These are phyloP conservation scores for Alternaria alternata DNA, from an alignment of 2,329 filamentous ascomycete genomes.

Conservation along the genomic window DNA sequence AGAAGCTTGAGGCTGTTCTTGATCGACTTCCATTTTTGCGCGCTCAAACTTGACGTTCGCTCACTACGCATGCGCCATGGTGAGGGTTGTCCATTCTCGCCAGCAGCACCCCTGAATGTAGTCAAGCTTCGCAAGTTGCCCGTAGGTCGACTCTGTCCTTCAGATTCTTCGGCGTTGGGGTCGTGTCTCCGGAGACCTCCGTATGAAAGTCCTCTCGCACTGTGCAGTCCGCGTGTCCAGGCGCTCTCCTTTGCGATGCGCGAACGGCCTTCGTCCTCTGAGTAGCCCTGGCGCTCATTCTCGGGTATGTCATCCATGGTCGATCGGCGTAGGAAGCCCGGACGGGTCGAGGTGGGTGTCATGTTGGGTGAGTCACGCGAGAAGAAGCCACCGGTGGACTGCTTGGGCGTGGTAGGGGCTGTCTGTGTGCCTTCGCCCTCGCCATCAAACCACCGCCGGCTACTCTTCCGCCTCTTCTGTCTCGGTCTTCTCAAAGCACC, in stretches of 20 bases:
- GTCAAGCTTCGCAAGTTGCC: conserved; percentile 58
- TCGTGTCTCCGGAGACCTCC: conserved; percentile 48
- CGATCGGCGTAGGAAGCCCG: conserved; percentile 62
- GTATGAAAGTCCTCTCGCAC: conserved; percentile 58
- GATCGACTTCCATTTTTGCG: conserved; percentile 89
- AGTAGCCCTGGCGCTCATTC: conserved; percentile 57
- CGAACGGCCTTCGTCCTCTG: conserved; percentile 61
- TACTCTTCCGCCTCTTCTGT: conserved; percentile 68
- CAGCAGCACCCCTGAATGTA: conserved; percentile 51
- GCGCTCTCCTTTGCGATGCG: conserved; percentile 56
- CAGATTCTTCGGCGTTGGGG: conserved; percentile 37
- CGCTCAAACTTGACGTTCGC: conserved; percentile 60
- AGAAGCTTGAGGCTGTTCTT: conserved; percentile 87
- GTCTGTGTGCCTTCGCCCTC: conserved; percentile 64
- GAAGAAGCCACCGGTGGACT: conserved; percentile 60
- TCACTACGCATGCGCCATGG: conserved; percentile 56
- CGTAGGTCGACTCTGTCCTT: conserved; percentile 49
- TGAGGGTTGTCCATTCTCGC: conserved; percentile 49
- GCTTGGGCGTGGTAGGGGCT: conserved; percentile 71
- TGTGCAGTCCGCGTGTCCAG: conserved; percentile 57
- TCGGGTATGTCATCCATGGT: conserved; percentile 60
- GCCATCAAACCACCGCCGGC: conserved; percentile 62
- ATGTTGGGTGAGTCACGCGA: conserved; percentile 52
- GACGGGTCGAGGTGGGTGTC: conserved; percentile 42
- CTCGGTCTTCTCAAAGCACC: conserved; percentile 51